Evolutionary conservation across 2,329 filamentous ascomycete genomes (phyloP).

Genomic region (Venturia pyrina): DNA sequence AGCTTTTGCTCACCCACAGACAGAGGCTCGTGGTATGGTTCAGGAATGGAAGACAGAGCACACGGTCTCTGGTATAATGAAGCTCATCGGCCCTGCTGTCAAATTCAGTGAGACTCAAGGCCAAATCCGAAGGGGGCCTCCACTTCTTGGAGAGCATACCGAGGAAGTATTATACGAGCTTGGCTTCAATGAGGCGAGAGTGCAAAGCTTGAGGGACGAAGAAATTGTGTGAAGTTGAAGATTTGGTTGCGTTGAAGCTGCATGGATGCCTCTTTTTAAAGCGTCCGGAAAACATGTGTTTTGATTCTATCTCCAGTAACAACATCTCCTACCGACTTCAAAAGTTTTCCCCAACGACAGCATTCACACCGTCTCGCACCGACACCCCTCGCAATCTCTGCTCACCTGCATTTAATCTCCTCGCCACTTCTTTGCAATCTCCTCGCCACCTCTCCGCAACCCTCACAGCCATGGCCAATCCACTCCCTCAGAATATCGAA

Average conservation of each 20-base stretch:
- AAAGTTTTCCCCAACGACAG: neutral
- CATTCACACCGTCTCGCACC: neutral
- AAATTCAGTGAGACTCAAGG: neutral
- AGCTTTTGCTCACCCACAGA: constrained; percentile 36
- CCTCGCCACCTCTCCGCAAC: neutral
- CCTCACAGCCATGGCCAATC: neutral
- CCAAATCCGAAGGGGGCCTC: neutral
- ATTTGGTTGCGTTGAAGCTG: neutral
- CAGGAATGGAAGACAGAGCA: neutral
- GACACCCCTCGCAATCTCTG: neutral
- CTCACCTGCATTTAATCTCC: no score
- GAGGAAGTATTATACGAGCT: constrained; percentile 5
- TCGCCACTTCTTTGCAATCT: no score
- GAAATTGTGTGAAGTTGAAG: neutral
- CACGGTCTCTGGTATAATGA: neutral
- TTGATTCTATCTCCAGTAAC: neutral
- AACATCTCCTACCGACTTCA: neutral
- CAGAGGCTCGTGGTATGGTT: constrained; percentile 13
- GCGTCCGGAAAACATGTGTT: neutral
- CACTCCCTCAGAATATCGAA: neutral
- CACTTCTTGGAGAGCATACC: constrained; percentile 8
- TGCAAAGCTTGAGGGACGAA: neutral
- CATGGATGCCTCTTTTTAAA: neutral
- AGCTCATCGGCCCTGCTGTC: constrained; percentile 9
- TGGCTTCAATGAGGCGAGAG: neutral